Conservation (phyloP, 179 eudicot species). For the Heliamphora pulchella region DNA sequence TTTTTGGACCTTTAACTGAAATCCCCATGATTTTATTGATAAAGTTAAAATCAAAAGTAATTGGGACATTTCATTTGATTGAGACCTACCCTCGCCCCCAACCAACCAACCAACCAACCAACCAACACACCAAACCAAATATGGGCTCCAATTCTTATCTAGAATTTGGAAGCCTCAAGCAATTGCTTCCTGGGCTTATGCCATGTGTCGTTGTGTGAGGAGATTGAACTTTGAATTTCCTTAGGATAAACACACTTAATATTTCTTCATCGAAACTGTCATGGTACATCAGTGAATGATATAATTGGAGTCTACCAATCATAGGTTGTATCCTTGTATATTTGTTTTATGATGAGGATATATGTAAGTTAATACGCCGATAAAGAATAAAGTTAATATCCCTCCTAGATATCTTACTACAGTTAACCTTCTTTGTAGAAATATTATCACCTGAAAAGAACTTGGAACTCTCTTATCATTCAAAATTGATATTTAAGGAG, state of each 20-base stretch:
- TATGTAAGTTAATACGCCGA: not conserved
- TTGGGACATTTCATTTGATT: too few species aligned
- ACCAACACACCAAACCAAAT: too few species aligned
- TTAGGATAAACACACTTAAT: not conserved
- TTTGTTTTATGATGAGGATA: not conserved
- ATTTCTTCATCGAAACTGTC: slow-evolving; percentile 2
- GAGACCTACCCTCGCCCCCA: too few species aligned
- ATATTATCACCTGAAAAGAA: not conserved
- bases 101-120: too few species aligned
- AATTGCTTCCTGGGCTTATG: too few species aligned
- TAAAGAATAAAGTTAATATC: not conserved
- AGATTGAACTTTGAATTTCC: not conserved
- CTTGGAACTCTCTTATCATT: not conserved
- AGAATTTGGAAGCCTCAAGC: too few species aligned
- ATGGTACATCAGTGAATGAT: not conserved
- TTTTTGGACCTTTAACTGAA: too few species aligned
- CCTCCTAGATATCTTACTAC: not conserved
- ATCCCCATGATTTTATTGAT: too few species aligned
- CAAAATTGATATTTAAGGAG: not conserved
- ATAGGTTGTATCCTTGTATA: not conserved
- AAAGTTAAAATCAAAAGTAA: too few species aligned
- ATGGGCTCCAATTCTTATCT: too few species aligned
- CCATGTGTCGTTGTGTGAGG: not conserved
- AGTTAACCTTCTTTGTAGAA: not conserved
- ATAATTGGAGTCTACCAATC: not conserved